phyloP scores from a whole-genome alignment of 2,329 filamentous ascomycete species.

The Monosporascus sp. region DNA sequence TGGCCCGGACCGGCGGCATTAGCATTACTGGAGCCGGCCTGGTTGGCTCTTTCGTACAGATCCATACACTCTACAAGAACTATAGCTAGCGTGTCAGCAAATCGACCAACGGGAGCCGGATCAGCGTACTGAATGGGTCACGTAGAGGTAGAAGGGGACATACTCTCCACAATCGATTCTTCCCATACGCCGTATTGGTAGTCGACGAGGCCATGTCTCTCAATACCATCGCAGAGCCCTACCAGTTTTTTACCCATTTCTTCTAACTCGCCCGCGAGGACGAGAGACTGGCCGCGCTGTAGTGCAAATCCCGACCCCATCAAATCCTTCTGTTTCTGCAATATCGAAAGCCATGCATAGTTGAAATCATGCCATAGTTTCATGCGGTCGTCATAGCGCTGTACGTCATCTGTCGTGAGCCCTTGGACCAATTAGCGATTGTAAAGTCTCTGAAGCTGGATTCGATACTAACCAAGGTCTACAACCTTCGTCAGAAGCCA shows the following conservation, averaged over 20 bases:
- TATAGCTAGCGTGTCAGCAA: conserved; percentile 3
- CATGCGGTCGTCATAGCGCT: conserved; percentile 68
- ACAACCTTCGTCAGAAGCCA: conserved; percentile 53
- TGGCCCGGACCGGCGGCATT: conserved; percentile 15
- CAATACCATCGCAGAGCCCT: conserved; percentile 76
- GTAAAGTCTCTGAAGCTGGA: conserved; percentile 5
- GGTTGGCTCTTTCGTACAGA: conserved; percentile 37
- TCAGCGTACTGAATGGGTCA: conserved; percentile 1
- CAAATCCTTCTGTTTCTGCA: conserved; percentile 79
- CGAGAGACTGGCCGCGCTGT: conserved; percentile 54
- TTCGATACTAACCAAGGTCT: conserved; percentile 44
- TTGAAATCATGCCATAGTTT: conserved; percentile 94
- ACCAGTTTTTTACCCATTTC: conserved; percentile 80
- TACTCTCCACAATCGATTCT: conserved; percentile 81
- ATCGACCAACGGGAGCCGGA: not conserved
- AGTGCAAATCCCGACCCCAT: conserved; percentile 54
- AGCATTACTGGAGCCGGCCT: conserved; percentile 26
- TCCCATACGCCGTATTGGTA: conserved; percentile 97
- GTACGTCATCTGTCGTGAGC: conserved; percentile 76
- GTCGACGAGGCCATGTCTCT: conserved; percentile 90
- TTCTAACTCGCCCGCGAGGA: conserved; percentile 65
- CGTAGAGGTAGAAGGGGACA: conserved; percentile 29
- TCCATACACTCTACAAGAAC: conserved; percentile 36
- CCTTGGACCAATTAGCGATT: conserved; percentile 47
- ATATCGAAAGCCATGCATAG: conserved; percentile 77